A percentile compares a stretch with the other conserved stretches of the same genome.
phyloP scores from a whole-genome alignment of 2,329 filamentous ascomycete species.

The Botryosphaeria dothidea region DNA sequence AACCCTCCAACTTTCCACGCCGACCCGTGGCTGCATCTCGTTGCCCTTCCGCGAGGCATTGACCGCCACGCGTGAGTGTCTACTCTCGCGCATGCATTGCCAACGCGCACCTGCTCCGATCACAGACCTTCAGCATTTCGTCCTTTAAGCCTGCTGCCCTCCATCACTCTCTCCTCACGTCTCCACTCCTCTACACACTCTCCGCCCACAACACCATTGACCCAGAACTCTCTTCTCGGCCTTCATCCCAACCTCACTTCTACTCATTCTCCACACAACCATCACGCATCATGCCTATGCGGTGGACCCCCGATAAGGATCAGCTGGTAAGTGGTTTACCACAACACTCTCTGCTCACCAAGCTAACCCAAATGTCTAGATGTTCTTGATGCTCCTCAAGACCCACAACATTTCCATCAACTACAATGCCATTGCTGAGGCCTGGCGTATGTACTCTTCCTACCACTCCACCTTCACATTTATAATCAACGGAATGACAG shows the following conservation, averaged over 20 bases:
- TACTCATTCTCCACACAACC: not conserved
- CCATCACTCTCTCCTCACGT: not conserved
- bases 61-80: not conserved
- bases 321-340: conserved; percentile 18
- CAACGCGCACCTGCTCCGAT: conserved; percentile 2
- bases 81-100: not conserved
- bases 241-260: not conserved
- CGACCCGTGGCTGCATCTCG: not conserved
- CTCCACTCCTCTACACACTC: not conserved
- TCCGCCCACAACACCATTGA: not conserved
- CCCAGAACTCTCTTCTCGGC: not conserved
- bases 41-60: not conserved
- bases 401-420: not conserved
- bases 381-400: conserved; percentile 12
- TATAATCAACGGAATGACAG: not conserved
- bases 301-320: conserved; percentile 27
- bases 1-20: not conserved
- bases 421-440: not conserved
- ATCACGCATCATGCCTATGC: conserved; percentile 22
- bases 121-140: not conserved
- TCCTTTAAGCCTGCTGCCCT: not conserved
- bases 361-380: no score
- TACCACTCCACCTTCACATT: not conserved
- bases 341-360: not conserved
- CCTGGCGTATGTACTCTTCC: conserved; percentile 2